Evolutionary conservation across 75 land plant species (phyloP).

Genomic region (Pinus albicaulis): DNA sequence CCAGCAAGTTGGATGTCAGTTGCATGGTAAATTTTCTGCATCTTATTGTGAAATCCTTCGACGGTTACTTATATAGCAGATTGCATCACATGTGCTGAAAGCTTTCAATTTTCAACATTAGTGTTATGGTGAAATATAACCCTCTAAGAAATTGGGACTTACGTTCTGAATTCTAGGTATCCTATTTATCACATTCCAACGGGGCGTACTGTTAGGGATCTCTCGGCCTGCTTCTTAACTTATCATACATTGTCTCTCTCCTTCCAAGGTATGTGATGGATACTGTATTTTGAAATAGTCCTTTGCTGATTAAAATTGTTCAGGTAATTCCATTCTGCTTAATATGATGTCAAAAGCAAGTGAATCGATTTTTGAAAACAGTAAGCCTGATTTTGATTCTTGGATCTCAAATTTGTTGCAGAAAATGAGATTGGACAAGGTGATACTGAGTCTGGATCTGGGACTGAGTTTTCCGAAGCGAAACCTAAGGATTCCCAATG

Average conservation of each 20-base stretch:
- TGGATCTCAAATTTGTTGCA: not conserved
- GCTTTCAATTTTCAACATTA: not conserved
- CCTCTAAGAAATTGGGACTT: not conserved
- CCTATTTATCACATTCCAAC: conserved; percentile 57
- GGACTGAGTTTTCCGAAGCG: not conserved
- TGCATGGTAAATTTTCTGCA: conserved; percentile 17
- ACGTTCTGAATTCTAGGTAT: conserved; percentile 22
- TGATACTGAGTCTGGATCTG: not conserved
- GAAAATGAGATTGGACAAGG: conserved; percentile 3
- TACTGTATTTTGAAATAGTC: too few relatives aligned
- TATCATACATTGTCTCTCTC: conserved; percentile 39
- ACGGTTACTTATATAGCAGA: not conserved
- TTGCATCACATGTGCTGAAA: not conserved
- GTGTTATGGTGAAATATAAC: not conserved
- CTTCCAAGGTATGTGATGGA: conserved; percentile 22
- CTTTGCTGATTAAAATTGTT: not conserved
- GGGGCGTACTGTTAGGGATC: conserved; percentile 39
- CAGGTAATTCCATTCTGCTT: not conserved
- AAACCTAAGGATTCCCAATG: not conserved
- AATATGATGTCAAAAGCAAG: not conserved
- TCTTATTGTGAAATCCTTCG: not conserved
- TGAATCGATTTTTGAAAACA: not conserved
- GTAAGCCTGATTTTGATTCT: not conserved
- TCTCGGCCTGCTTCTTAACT: conserved; percentile 47
- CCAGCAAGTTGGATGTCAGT: conserved; percentile 32